Evolutionary conservation across 306 rosid species (phyloP), one percentile per base, ranked within the genome.

Genomic region (Boehmeria nivea): DNA sequence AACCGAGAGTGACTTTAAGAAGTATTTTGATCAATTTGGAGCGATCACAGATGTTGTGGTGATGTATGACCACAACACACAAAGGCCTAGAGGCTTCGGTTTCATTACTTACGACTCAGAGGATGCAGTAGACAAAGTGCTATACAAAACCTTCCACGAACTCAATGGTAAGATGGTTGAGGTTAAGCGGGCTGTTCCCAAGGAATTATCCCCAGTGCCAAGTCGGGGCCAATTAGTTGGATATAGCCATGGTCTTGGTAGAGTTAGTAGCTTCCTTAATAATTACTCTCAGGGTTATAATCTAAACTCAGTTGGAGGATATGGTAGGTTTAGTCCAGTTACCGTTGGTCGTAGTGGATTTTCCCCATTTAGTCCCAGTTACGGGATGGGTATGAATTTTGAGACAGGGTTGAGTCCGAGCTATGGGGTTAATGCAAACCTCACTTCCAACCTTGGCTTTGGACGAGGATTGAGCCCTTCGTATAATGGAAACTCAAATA

Each of bases 121-220:
- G 72, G 96, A 87, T 61, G 96, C 95, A 58, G 99, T 93, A 64
- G 96, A 93, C 65, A 83, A 75, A 69, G 95, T 87, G 63, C 76
- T 93, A 63, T 76, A 78, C 11, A 85, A 81, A 72, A 93, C 95
- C 4, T 93, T 93, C 57, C 99, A 93, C 72, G 96, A 87, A 68
- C 72, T 93, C 68, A 93, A 93, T 40, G 99, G 99, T 34, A 93
- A 93, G 80, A 83, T 85, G 99, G 99, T 87, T 61, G 99, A 93
- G 82, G 99, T 93, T 70, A 93, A 93, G 88, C 82, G 95, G 54
- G 99, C 99, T 38, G 99, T 93, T 73, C 99, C 99, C 4, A 93
- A 93, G 81, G 99, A 93, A 71, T 68, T 83, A 64, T 93, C 99
- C 38, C 95, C 99, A 3, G 89, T 93, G 52, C 88, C 96, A 27